Conservation (phyloP, 2,329 filamentous ascomycete species). For the Onygenales sp. region DNA sequence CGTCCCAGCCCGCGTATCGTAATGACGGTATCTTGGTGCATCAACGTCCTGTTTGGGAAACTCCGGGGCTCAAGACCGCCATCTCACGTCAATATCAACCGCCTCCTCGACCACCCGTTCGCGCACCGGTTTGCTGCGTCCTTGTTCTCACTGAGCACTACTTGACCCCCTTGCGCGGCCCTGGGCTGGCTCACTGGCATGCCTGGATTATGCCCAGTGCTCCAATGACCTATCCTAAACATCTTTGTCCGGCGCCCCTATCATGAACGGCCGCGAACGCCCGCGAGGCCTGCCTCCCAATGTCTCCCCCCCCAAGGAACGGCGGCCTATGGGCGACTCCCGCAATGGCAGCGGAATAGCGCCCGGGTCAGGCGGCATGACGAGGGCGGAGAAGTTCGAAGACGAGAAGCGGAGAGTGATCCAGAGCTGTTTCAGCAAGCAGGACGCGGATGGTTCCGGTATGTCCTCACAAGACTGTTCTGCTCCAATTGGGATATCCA, state of each 20-base stretch:
- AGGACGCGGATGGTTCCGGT: conserved; percentile 79
- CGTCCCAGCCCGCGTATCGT: too few species aligned
- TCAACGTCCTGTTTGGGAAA: too few species aligned
- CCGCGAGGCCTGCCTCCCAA: conserved; percentile 24
- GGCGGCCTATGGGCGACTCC: conserved; percentile 23
- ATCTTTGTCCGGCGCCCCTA: conserved; percentile 14
- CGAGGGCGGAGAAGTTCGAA: conserved; percentile 75
- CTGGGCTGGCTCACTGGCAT: neutral
- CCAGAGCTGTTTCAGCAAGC: conserved; percentile 87
- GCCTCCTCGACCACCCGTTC: neutral
- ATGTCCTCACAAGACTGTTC: conserved; percentile 30
- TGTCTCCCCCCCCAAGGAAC: conserved; percentile 20
- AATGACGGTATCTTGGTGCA: too few species aligned
- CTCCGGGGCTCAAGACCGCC: too few species aligned
- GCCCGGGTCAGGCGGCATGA: conserved; percentile 24
- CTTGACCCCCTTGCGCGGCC: too few species aligned
- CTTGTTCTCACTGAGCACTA: too few species aligned
- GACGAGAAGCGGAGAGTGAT: conserved; percentile 94
- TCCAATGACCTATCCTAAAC: neutral
- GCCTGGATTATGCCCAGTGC: neutral
- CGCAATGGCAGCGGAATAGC: conserved; percentile 21
- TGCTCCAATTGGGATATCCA: neutral
- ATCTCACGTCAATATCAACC: too few species aligned
- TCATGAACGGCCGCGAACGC: conserved; percentile 30
- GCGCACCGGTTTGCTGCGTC: too few species aligned